Evolutionary conservation across 805 yeast genomes (phyloP).

Genomic region (Kuraishia borneana): DNA sequence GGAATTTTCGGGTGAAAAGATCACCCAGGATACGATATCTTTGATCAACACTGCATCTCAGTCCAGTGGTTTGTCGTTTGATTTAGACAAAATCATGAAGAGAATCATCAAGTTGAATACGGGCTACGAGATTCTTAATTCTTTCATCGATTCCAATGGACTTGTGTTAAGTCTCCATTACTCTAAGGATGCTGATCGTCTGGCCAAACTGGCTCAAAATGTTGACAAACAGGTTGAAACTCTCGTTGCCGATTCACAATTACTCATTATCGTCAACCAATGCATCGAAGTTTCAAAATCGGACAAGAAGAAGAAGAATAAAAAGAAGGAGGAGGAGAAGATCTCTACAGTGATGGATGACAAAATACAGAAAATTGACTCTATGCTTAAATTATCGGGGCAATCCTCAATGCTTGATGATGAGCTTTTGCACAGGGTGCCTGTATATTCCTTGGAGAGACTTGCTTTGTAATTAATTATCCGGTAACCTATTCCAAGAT

Average conservation of each 20-base stretch:
- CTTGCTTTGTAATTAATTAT: constrained; percentile 20
- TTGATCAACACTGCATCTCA: constrained; percentile 15
- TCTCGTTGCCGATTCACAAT: constrained; percentile 27
- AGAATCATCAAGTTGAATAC: constrained; percentile 33
- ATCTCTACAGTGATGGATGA: constrained; percentile 11
- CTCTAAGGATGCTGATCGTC: constrained; percentile 34
- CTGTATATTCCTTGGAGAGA: constrained; percentile 44
- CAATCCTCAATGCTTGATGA: constrained; percentile 5
- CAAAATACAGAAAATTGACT: constrained; percentile 8
- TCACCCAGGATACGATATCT: constrained; percentile 35
- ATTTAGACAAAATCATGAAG: constrained; percentile 32
- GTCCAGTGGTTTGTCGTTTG: constrained; percentile 12
- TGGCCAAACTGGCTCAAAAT: constrained; percentile 32
- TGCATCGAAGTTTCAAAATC: constrained; percentile 12
- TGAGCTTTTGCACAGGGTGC: constrained; percentile 23
- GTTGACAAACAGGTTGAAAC: constrained; percentile 25
- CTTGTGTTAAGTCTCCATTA: constrained; percentile 49
- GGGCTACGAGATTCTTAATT: constrained; percentile 52
- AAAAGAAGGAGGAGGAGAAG: constrained; percentile 12
- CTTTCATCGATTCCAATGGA: constrained; percentile 66
- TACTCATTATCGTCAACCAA: constrained; percentile 36
- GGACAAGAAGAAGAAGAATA: constrained; percentile 7
- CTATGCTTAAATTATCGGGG: constrained; percentile 15
- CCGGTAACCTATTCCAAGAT: not conserved
- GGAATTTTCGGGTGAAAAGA: constrained; percentile 51